Percentiles rank a stretch among this genome's conserved stretches.
Conservation (phyloP, 495 filamentous ascomycete genomes). For the Lindgomyces ingoldianus region DNA sequence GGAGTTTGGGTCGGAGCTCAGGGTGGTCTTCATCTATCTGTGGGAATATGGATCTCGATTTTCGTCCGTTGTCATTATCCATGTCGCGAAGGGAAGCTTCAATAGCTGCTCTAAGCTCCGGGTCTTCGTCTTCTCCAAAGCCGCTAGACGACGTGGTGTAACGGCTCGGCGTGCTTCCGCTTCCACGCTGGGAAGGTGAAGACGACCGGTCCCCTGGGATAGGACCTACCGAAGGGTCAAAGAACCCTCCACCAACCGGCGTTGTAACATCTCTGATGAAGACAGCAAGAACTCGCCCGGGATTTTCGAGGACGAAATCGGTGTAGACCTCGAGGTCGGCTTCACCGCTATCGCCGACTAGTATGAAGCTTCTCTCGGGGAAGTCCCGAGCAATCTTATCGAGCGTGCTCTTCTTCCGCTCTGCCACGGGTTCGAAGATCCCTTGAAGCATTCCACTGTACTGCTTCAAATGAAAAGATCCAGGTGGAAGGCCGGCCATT, state of each 20-base stretch:
- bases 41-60: constrained; percentile 36
- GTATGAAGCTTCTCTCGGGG: constrained; percentile 81
- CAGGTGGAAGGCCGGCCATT: constrained; percentile 74
- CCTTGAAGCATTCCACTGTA: constrained; percentile 95
- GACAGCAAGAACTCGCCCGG: constrained; percentile 75
- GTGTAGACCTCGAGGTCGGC: constrained; percentile 97
- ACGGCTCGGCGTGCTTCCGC: constrained; percentile 2
- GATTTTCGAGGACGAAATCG: constrained; percentile 81
- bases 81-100: constrained; percentile 44
- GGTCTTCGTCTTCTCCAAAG: constrained; percentile 42
- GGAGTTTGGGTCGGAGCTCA: constrained; percentile 36
- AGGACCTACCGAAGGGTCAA: constrained; percentile 66
- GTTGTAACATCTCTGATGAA: constrained; percentile 97
- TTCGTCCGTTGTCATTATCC: constrained; percentile 37
- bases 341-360: constrained; percentile 94
- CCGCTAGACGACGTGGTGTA: constrained; percentile 9
- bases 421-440: constrained; percentile 95
- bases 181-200: constrained; percentile 23
- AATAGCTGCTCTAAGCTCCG: constrained; percentile 45
- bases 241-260: constrained; percentile 65
- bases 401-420: constrained; percentile 84
- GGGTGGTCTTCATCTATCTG: constrained; percentile 26
- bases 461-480: constrained; percentile 91
- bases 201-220: constrained; percentile 40
- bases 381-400: constrained; percentile 88